phyloP scores from a whole-genome alignment of 78 protist genomes.

The Creolimax fragrantissima region DNA sequence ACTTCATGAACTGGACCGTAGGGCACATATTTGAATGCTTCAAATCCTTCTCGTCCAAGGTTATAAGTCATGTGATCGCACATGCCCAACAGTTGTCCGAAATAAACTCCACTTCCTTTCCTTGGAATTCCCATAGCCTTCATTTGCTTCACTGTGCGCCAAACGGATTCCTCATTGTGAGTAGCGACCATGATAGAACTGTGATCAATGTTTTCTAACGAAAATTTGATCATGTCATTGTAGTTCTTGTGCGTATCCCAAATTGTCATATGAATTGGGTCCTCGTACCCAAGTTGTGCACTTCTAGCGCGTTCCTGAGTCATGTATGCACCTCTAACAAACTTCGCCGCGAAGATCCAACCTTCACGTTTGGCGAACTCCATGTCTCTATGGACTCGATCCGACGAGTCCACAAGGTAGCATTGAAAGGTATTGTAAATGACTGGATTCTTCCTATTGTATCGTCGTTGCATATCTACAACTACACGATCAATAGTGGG shows the following conservation, averaged over 20 bases:
- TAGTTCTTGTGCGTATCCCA: slow-evolving; percentile 47
- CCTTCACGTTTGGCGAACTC: slow-evolving; percentile 31
- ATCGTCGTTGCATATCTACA: slow-evolving; percentile 18
- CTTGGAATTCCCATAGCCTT: not conserved
- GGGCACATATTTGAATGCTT: slow-evolving; percentile 63
- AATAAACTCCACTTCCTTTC: slow-evolving; percentile 29
- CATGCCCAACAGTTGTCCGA: slow-evolving; percentile 72
- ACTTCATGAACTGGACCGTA: slow-evolving; percentile 70
- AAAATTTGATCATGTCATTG: not conserved
- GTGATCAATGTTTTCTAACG: not conserved
- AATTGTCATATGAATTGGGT: slow-evolving; percentile 12
- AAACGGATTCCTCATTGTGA: slow-evolving; percentile 39
- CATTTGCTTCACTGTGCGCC: not conserved
- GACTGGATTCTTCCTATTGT: slow-evolving; percentile 39
- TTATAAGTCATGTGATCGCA: slow-evolving; percentile 50
- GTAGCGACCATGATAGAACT: slow-evolving; percentile 33
- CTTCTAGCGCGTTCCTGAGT: slow-evolving; percentile 41
- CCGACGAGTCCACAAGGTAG: slow-evolving; percentile 28
- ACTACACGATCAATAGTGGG: slow-evolving; percentile 53
- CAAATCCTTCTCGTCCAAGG: slow-evolving; percentile 12
- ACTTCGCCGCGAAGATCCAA: slow-evolving; percentile 40
- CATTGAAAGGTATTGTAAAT: slow-evolving; percentile 68
- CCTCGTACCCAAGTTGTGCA: not conserved
- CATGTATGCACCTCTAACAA: slow-evolving; percentile 75
- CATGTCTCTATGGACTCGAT: slow-evolving; percentile 21